Base-by-base conservation (phyloP, 202 grass and related monocot species). In the Schoenoplectus triqueter region DNA sequence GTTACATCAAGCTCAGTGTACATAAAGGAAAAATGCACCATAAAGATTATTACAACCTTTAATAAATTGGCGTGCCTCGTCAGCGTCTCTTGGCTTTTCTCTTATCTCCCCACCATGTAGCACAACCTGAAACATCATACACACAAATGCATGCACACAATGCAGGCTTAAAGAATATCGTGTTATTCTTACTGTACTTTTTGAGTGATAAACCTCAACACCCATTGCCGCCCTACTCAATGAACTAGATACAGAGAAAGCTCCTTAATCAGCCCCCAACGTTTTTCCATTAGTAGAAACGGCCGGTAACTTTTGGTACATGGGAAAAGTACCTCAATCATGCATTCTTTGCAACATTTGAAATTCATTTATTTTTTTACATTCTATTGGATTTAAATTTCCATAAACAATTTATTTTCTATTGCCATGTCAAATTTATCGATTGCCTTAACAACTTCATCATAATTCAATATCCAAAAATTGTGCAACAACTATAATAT, bases 91-190 rank as follows among this genome's bases (percentile, higher is more conserved):
- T 85, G 93, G 95, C 88, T 98, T 98, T 89, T 98, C 95, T 81
- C 93, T 94, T 87, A 98, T 95, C 66, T 89, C 88, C 47, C 95
- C 95, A 54, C 94, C 93, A 95, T 98, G 93, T 41, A 98, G 31
- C 67, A 98, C 95, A 90, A 98, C 93, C 95, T 98, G 21, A 56
- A 19, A 48, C 21, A 7, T 61, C 55, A 56, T 4, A 82, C 50
- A 56, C 73, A 56, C 73, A 59, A 48, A 49, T 7, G 19, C 21
- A 48, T 3, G 10, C 15, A 72, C 45, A 10, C 40, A 41, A 41
- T 14, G 68, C 39, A 13, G 8, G 8, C 52, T 54, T 54, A 74
- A 54, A 18, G 52, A 19, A 73, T 19, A 6, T 18, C 3, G 2
- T 50, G 50, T 44, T n/a, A 1, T 51, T 54, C 65, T 74, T 74